A percentile compares a stretch with the other conserved stretches of the same genome.
Evolutionary conservation across 2,329 filamentous ascomycete genomes (phyloP).

Genomic region (Colletotrichum phormii): DNA sequence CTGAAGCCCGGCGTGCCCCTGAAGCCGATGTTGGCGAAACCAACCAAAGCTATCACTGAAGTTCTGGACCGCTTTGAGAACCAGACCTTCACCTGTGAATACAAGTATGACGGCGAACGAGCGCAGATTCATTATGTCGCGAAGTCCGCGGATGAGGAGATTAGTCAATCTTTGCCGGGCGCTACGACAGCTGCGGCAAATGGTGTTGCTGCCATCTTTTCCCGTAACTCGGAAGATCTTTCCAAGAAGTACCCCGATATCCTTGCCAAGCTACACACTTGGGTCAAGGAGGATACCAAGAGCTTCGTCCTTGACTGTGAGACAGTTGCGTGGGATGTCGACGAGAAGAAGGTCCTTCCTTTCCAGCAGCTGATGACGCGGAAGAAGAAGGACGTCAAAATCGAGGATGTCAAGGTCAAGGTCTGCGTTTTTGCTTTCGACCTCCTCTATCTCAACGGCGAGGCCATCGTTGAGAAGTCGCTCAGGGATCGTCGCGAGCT

Average conservation of each 20-base stretch:
- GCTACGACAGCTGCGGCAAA: slow-evolving; percentile 74
- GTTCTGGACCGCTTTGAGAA: slow-evolving; percentile 96
- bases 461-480: slow-evolving; percentile 87
- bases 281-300: slow-evolving; percentile 90
- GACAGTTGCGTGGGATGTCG: slow-evolving; percentile 96
- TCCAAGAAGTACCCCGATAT: slow-evolving; percentile 99
- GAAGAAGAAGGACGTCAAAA: slow-evolving; percentile 96
- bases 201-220: slow-evolving; percentile 94
- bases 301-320: slow-evolving; percentile 99
- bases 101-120: slow-evolving; percentile 98
- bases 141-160: slow-evolving; percentile 78
- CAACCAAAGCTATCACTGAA: slow-evolving; percentile 97
- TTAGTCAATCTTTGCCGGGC: slow-evolving; percentile 69
- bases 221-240: slow-evolving; percentile 94
- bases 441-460: slow-evolving; percentile 90
- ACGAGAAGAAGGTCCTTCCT: slow-evolving; percentile 93
- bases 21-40: slow-evolving; percentile 98
- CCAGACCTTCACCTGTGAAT: slow-evolving; percentile 97
- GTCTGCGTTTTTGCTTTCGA: slow-evolving; percentile 98
- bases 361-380: slow-evolving; percentile 99
- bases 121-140: slow-evolving; percentile 99
- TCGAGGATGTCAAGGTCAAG: slow-evolving; percentile 95
- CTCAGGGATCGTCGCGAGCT: slow-evolving; percentile 86
- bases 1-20: slow-evolving; percentile 92
- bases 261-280: slow-evolving; percentile 84